Base-by-base conservation (phyloP, 805 yeast genomes). In the Metschnikowia colocasiae region DNA sequence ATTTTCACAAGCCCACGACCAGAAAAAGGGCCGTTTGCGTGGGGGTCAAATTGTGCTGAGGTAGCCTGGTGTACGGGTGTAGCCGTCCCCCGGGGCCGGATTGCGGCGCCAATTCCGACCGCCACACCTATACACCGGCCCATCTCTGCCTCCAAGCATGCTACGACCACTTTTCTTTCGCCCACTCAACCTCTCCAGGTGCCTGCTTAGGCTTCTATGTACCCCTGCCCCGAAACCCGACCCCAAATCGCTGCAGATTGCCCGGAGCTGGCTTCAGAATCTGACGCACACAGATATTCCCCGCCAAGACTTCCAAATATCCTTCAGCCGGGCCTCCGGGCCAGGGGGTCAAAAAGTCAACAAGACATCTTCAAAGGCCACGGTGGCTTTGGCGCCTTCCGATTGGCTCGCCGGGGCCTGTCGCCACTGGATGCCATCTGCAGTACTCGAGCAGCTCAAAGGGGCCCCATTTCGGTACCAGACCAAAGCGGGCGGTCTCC, bases 291-390 rank as follows among this genome's bases (percentile, higher is more conserved):
- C 49, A 1, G 46, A 59, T 6, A 68, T 83, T 2, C 87, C 87
- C 1, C 60, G 67, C 12, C 52, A 61, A 15, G 55, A 62, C 13
- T 82, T 83, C 55, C 64, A 66, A 2, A 59, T 76, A 1, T 52
- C 71, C 3, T 83, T 65, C 58, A 69, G 80, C 45, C 63, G 91
- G 48, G 77, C 94, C 0, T 79, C 90, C 29, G 95, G 95, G 0
- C 88, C 95, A 0, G 95, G 96, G 1, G 96, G 96, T 0, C 95
- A 87, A 56, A 84, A 88, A 58, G 95, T 88, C 9, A 87, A 87
- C 62, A 87, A 87, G 56, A 73, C 82, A 8, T 75, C 76, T 26
- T 75, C 86, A 1, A 83, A 87, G 57, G 87, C 90, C 6, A 82
- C 87, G 0, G 59, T 87, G 16, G 67, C 78, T 4, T 56, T 83